Evolutionary conservation across 345 rosid species (phyloP).

Genomic region (Populus ilicifolia): DNA sequence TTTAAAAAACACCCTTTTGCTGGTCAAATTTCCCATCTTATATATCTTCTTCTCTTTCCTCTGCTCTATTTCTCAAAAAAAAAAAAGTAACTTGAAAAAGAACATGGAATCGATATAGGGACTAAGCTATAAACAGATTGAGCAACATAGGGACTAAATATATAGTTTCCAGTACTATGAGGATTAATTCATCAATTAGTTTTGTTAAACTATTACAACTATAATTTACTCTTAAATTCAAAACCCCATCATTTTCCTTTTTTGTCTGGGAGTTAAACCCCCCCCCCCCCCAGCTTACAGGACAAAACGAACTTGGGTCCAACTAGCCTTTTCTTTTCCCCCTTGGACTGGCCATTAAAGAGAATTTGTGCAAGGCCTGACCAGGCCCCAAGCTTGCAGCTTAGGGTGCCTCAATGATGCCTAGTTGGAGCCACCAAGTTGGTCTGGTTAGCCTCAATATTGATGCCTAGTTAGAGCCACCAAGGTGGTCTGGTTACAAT

Average conservation of each 20-base stretch:
- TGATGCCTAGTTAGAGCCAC: background rate
- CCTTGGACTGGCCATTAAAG: background rate
- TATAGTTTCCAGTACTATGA: background rate
- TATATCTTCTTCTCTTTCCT: no score
- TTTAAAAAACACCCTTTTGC: no score
- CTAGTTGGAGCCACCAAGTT: background rate
- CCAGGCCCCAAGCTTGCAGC: background rate
- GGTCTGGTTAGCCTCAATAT: no score
- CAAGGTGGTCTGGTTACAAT: background rate
- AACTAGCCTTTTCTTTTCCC: background rate
- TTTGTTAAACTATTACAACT: no score
- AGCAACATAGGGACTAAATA: background rate
- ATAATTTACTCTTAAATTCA: no score
- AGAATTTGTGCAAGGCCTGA: background rate
- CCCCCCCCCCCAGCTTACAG: background rate
- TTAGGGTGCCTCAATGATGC: background rate
- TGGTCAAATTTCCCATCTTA: no score
- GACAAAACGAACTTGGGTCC: background rate
- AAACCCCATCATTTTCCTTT: no score
- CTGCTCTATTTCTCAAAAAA: no score
- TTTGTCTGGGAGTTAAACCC: background rate
- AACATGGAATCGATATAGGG: background rate
- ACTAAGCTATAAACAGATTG: background rate
- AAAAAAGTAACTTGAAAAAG: no score
- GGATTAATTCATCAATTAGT: background rate